These are phyloP conservation scores for Trametes villosa DNA, from an alignment of 768 basidiomycete species.

Conservation along the genomic window DNA sequence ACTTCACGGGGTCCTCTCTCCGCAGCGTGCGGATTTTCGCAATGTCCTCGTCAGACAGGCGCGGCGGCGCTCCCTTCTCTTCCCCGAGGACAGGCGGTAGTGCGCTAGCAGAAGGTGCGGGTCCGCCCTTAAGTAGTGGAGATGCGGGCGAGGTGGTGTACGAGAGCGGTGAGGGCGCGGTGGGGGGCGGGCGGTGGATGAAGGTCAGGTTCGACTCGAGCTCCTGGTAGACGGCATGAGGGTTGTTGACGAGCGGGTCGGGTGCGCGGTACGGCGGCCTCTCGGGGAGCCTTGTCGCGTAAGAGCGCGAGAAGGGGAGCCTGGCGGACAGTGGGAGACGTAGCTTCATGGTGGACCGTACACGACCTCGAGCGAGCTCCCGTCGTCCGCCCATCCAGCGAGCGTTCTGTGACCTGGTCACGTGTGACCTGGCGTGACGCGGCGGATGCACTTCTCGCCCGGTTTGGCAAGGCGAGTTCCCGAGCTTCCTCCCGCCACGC, in stretches of 20 bases:
- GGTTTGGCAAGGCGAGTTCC: constrained; percentile 9
- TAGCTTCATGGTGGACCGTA: constrained; percentile 23
- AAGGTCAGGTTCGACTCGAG: constrained; percentile 63
- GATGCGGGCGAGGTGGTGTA: constrained; percentile 71
- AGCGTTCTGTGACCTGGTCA: neutral
- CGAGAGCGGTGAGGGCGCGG: constrained; percentile 73
- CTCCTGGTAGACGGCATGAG: constrained; percentile 26
- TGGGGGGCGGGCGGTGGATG: constrained; percentile 84
- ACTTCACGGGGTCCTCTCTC: constrained; percentile 55
- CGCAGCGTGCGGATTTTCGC: constrained; percentile 63
- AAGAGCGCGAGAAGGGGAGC: constrained; percentile 24
- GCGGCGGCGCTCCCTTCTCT: constrained; percentile 34
- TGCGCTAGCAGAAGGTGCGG: constrained; percentile 23
- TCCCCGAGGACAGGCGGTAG: constrained; percentile 33
- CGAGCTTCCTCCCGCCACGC: neutral
- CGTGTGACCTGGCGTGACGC: constrained; percentile 2
- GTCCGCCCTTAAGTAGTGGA: constrained; percentile 58
- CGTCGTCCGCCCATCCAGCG: neutral
- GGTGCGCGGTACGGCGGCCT: constrained; percentile 34
- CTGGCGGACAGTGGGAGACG: constrained; percentile 18
- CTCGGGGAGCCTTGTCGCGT: constrained; percentile 35
- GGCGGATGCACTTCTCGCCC: constrained; percentile 2
- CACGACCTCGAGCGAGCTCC: neutral
- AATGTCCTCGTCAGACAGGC: constrained; percentile 56
- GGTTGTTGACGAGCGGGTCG: constrained; percentile 37